Conservation (phyloP, 2,329 filamentous ascomycete genomes). For the Colletotrichum sp. region DNA sequence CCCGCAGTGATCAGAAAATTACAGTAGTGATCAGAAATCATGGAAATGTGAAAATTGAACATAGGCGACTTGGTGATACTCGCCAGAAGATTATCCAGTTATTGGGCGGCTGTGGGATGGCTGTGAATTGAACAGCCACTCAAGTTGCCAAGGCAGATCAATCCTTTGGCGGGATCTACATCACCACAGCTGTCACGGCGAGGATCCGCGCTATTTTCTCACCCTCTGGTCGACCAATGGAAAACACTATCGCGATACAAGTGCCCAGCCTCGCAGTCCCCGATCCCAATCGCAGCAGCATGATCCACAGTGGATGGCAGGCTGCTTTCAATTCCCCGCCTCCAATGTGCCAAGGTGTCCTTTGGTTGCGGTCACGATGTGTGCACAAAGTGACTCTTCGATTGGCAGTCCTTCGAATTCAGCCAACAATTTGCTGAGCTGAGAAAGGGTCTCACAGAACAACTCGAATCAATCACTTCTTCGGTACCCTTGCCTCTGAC, state of each 20-base stretch:
- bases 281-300: neutral
- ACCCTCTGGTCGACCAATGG: neutral
- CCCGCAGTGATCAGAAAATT: neutral
- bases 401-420: neutral
- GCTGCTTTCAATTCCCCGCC: neutral
- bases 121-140: neutral
- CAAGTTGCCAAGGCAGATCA: neutral
- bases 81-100: neutral
- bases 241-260: neutral
- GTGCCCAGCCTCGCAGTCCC: neutral
- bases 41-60: fast-evolving
- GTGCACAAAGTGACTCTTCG: neutral
- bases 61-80: fast-evolving
- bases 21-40: neutral
- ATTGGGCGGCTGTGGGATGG: neutral
- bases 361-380: neutral
- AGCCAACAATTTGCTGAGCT: neutral
- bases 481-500: neutral
- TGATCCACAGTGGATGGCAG: neutral
- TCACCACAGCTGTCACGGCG: neutral
- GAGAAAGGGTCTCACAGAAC: neutral
- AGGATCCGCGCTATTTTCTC: neutral
- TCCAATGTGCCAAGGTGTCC: neutral
- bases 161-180: neutral
- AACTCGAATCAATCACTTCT: neutral